These are phyloP conservation scores for Venturiaceae sp. DNA, from an alignment of 2,329 filamentous ascomycete genomes.

Conservation along the genomic window DNA sequence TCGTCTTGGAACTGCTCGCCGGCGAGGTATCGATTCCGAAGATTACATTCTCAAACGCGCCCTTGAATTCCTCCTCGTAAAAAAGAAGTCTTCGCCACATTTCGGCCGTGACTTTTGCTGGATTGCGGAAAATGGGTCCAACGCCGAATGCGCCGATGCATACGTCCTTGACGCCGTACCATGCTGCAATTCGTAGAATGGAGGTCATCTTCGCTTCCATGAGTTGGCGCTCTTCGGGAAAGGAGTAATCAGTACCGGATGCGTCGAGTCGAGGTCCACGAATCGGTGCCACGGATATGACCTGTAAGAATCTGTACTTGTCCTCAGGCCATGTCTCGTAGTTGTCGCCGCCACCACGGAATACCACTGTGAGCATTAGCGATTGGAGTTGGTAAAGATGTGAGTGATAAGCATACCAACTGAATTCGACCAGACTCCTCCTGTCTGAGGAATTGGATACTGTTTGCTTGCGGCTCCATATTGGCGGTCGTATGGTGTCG, in stretches of 20 bases:
- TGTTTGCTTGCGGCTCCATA: slow-evolving; percentile 33
- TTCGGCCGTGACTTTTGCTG: slow-evolving; percentile 29
- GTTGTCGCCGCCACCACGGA: slow-evolving; percentile 55
- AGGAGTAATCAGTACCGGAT: slow-evolving; percentile 59
- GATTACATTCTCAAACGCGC: slow-evolving; percentile 33
- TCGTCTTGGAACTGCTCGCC: slow-evolving; percentile 4
- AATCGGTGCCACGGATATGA: slow-evolving; percentile 65
- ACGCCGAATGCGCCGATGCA: slow-evolving; percentile 35
- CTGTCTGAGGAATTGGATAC: slow-evolving; percentile 63
- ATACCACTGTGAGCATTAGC: slow-evolving; percentile 46
- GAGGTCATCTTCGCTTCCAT: slow-evolving; percentile 65
- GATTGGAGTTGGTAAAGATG: background rate
- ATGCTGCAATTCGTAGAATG: slow-evolving; percentile 57
- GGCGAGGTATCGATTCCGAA: slow-evolving; percentile 30
- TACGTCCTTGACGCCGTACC: slow-evolving; percentile 27
- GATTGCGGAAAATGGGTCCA: slow-evolving; percentile 34
- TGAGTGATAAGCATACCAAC: slow-evolving; percentile 46
- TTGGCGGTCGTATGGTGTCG: slow-evolving; percentile 46
- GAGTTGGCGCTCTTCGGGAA: slow-evolving; percentile 59
- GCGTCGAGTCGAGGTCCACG: slow-evolving; percentile 65
- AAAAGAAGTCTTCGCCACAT: slow-evolving; percentile 36
- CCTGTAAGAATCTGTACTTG: slow-evolving; percentile 48
- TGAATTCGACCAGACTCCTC: slow-evolving; percentile 59
- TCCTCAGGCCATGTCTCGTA: slow-evolving; percentile 42
- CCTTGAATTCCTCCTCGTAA: slow-evolving; percentile 32